Evolutionary conservation across 441 rosid species (phyloP).

Genomic region (Arabidopsis hybrid): DNA sequence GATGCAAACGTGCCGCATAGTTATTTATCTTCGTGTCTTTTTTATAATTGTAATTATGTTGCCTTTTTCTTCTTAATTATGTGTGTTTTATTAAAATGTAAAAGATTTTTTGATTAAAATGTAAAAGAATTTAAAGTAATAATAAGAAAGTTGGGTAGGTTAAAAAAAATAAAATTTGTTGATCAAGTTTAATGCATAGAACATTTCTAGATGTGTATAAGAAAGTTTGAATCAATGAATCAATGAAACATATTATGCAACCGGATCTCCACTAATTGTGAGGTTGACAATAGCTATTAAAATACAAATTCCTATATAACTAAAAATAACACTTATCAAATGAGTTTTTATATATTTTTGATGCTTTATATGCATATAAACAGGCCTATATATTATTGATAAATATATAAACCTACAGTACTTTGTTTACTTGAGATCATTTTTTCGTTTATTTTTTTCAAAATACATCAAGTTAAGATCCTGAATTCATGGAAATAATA

Average conservation of each 20-base stretch:
- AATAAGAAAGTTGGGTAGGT: not conserved
- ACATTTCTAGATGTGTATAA: not conserved
- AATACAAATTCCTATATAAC: too few relatives aligned
- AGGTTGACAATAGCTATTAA: not conserved
- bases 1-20: constrained; percentile 24
- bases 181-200: not conserved
- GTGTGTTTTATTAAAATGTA: not conserved
- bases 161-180: not conserved
- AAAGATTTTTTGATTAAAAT: not conserved
- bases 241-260: not conserved
- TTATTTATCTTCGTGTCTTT: not conserved
- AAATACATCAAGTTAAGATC: too few relatives aligned
- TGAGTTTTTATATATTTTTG: too few relatives aligned
- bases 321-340: too few relatives aligned
- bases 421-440: too few relatives aligned
- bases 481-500: too few relatives aligned
- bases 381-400: too few relatives aligned
- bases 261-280: not conserved
- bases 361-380: too few relatives aligned
- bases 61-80: not conserved
- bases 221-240: not conserved
- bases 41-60: not conserved
- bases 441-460: too few relatives aligned
- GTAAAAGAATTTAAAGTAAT: not conserved
- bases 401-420: too few relatives aligned